Evolutionary conservation across 371 early-diverging fungal species (phyloP), one percentile per base, ranked within the genome.

Genomic region (Lichtheimia corymbifera): DNA sequence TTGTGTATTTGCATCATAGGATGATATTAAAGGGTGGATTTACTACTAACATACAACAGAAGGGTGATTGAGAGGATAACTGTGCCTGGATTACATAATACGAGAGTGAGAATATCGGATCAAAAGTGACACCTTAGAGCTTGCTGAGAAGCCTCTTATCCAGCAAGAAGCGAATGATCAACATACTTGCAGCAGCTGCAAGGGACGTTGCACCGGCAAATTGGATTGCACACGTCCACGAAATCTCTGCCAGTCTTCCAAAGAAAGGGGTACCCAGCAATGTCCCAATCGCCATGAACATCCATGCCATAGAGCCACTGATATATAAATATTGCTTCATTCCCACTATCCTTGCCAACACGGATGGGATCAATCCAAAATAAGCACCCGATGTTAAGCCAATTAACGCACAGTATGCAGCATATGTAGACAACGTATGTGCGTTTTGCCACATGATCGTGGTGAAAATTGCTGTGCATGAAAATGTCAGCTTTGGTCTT

Each of bases 321-420:
- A 70, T 73, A 59, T 66, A 60, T n/a, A 74, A 74, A 27, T 81
- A 55, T 12, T 76, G 73, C 50, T 72, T 62, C 20, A 78, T 65
- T 18, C 78, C 79, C 47, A 76, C 74, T 18, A 81, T 67, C 20
- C 77, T 76, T 9, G 78, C 77, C 4, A 79, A 68, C 9, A 79
- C 72, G 1, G 73, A 76, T 43, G 80, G 82, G 2, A 74, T 72
- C 2, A 81, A 65, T 27, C 74, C 69, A 9, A 81, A 69, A 41
- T 73, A 81, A 4, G 74, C 84, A 12, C 87, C 85, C 25, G 79
- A 73, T 18, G 78, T 77, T 12, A 83, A 64, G 0, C 87, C 87
- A 47, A 81, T 84, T 5, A 84, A 41, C 0, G 71, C 66, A 20
- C 70, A 70, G 41, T 59, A 76, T 0, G 55, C 64, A 67, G 81